Evolutionary conservation across 2,329 filamentous ascomycete species (phyloP).

Genomic region (Zarea fungicola): DNA sequence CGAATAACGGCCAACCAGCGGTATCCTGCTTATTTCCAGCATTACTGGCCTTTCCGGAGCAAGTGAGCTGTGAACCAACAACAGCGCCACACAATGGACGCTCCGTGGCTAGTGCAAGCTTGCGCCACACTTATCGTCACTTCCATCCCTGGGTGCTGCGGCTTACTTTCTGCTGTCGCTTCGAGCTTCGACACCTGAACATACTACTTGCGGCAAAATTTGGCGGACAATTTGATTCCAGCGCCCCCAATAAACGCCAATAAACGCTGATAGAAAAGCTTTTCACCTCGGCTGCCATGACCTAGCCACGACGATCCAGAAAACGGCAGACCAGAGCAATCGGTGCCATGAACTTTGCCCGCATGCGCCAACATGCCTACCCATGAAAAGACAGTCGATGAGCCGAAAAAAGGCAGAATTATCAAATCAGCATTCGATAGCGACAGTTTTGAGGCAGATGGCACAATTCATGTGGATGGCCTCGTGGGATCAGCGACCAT

Average conservation of each 20-base stretch:
- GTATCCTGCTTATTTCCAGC: too few species aligned
- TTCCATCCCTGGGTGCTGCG: too few species aligned
- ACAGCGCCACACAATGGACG: not conserved
- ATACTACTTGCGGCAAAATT: not conserved
- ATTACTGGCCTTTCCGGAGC: too few species aligned
- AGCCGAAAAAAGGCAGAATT: slow-evolving; percentile 50
- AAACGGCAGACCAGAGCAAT: not conserved
- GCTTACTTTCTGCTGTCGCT: too few species aligned
- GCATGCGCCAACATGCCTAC: slow-evolving; percentile 39
- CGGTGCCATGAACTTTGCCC: slow-evolving; percentile 1
- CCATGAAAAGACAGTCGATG: slow-evolving; percentile 40
- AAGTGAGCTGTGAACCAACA: too few species aligned
- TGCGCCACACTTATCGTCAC: slow-evolving; percentile 8
- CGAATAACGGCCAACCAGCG: too few species aligned
- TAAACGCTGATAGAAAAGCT: too few species aligned
- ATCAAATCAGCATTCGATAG: slow-evolving; percentile 74
- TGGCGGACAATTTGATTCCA: not conserved
- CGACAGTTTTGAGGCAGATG: slow-evolving; percentile 79
- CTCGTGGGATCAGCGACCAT: slow-evolving; percentile 86
- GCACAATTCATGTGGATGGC: slow-evolving; percentile 77
- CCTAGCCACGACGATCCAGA: not conserved
- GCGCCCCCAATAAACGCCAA: too few species aligned
- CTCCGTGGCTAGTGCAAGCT: not conserved
- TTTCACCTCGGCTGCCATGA: not conserved
- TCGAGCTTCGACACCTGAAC: too few species aligned